phyloP scores from a whole-genome alignment of 352 stramenopile genomes.

The Phytopythium kandeliae region DNA sequence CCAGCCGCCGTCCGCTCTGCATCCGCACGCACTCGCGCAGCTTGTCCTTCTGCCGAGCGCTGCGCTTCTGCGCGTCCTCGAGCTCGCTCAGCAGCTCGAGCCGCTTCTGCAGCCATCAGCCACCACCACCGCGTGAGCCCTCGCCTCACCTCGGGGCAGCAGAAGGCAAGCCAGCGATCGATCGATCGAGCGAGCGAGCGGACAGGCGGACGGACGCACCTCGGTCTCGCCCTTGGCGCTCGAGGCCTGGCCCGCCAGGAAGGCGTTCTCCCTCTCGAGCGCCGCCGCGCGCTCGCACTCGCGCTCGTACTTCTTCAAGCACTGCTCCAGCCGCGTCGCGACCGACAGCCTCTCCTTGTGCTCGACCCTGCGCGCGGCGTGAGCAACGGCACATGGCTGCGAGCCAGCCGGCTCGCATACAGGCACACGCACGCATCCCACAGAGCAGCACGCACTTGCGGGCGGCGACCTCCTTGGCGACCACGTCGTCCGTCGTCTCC shows the following conservation, averaged over 20 bases:
- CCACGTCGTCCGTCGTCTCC: constrained; percentile 61
- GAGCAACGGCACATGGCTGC: too few species aligned
- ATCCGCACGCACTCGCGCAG: constrained; percentile 53
- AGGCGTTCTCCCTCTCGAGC: constrained; percentile 62
- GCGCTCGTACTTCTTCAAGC: constrained; percentile 78
- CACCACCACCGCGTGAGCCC: not conserved
- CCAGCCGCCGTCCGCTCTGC: too few species aligned
- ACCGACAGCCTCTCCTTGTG: constrained; percentile 69
- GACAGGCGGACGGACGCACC: constrained; percentile 10
- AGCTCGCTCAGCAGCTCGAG: constrained; percentile 62
- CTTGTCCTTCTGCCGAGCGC: constrained; percentile 60
- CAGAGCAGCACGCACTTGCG: constrained; percentile 37
- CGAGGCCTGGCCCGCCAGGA: constrained; percentile 63
- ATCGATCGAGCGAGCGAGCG: too few species aligned
- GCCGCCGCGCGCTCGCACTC: constrained; percentile 55
- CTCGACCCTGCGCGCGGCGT: constrained; percentile 22
- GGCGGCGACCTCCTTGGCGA: constrained; percentile 41
- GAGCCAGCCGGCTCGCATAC: too few species aligned
- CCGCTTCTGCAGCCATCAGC: constrained; percentile 29
- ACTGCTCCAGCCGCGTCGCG: constrained; percentile 66
- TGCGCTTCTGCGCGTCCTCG: constrained; percentile 66
- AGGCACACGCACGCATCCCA: too few species aligned
- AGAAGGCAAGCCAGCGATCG: too few species aligned
- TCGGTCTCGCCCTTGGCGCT: constrained; percentile 70
- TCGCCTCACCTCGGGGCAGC: too few species aligned